These are phyloP conservation scores for Trichoderma sp. DNA, from an alignment of 2,329 filamentous ascomycete genomes.

Conservation along the genomic window DNA sequence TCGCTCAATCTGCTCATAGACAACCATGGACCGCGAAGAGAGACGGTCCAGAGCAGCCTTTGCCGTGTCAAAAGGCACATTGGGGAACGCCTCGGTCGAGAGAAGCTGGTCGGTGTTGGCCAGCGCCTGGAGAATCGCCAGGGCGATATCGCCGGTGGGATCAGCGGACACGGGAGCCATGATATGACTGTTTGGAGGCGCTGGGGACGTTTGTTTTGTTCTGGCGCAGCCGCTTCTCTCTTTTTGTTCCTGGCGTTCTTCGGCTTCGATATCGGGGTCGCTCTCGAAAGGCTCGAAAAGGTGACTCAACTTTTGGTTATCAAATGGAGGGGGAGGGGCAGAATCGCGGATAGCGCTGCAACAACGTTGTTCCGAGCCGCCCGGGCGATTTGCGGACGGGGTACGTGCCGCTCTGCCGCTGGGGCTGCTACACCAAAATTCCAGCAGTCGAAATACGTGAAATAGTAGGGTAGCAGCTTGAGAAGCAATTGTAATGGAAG, in stretches of 20 bases:
- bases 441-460: neutral
- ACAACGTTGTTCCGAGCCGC: constrained; percentile 28
- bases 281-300: neutral
- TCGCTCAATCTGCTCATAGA: constrained; percentile 79
- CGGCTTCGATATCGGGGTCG: constrained; percentile 12
- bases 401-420: neutral
- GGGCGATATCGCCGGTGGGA: constrained; percentile 59
- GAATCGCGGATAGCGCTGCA: constrained; percentile 19
- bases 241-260: neutral
- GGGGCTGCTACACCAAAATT: neutral
- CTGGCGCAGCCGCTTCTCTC: constrained; percentile 12
- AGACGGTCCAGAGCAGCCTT: constrained; percentile 90
- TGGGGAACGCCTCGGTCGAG: constrained; percentile 71
- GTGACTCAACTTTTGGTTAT: constrained; percentile 27
- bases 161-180: constrained; percentile 27
- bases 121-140: constrained; percentile 68
- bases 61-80: constrained; percentile 66
- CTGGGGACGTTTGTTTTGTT: neutral
- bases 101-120: constrained; percentile 66
- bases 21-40: constrained; percentile 80
- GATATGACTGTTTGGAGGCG: neutral
- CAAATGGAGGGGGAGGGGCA: constrained; percentile 31
- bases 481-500: neutral
- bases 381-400: constrained; percentile 11
- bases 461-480: no score